Conservation (phyloP, 306 rosid species). For the Prunus padus region DNA sequence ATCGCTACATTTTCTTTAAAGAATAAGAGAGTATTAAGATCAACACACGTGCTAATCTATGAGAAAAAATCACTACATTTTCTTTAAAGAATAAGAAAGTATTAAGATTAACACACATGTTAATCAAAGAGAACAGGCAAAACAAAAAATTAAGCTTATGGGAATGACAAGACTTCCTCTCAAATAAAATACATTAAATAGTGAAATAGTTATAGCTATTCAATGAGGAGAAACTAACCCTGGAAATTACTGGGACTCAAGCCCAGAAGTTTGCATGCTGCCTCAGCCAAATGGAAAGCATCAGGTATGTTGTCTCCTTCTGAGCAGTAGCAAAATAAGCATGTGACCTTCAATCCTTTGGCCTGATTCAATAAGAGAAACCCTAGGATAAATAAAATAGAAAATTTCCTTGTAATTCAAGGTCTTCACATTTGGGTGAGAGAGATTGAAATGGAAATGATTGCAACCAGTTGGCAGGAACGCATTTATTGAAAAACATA, state of each 20-base stretch:
- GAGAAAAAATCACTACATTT: neutral
- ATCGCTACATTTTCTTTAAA: neutral
- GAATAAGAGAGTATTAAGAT: neutral
- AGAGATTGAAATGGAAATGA: neutral
- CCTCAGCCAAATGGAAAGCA: constrained; percentile 85
- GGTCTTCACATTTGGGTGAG: neutral
- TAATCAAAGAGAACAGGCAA: neutral
- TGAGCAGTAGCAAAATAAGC: constrained; percentile 86
- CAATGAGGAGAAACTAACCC: constrained; percentile 40
- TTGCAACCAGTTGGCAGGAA: neutral
- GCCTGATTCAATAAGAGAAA: constrained; percentile 48
- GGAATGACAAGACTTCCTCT: neutral
- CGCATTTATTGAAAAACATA: neutral
- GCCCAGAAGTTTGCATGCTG: constrained; percentile 58
- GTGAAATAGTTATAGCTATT: neutral
- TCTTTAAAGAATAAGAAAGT: neutral
- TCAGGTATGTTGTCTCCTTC: constrained; percentile 93
- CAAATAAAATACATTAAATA: neutral
- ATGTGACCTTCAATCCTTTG: constrained; percentile 85
- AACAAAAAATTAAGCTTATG: neutral
- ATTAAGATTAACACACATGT: neutral
- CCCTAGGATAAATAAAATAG: neutral
- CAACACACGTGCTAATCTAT: neutral
- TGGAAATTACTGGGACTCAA: constrained; percentile 36
- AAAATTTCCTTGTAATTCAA: neutral